Base-by-base conservation (phyloP, 2,329 filamentous ascomycete species). In the Trichoderma sp. region DNA sequence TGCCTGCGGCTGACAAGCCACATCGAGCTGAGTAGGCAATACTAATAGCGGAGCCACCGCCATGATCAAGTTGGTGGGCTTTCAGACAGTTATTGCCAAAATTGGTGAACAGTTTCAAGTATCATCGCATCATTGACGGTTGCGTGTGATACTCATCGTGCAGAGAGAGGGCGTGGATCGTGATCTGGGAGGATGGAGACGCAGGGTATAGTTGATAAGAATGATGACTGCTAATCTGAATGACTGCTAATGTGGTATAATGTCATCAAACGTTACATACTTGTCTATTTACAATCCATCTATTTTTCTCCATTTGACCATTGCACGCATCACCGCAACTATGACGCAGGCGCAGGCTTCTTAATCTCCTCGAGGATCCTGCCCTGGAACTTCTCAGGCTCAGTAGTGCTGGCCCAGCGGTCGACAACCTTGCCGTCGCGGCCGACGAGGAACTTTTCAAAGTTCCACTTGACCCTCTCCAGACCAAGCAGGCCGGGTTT, bases 381-480 rank as follows among this genome's bases (percentile, higher is more conserved):
- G 71, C 85, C 84, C 87, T 95, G 91, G 74, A 99, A 82, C 49
- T 82, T 81, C 83, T 95, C 93, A 0, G 96, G 96, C 85, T 94
- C 96, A 70, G 91, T 93, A 21, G 89, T 91, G 80, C 92, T 95
- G 39, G 93, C 92, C 93, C 94, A 99, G 73, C 96, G 85, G 32
- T 87, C 87, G 82, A 92, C 91, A 74, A 98, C 93, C 82, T 91
- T 87, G 30, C 96, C 96, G 80, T 98, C 93, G 71, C 88, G 87
- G 70, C 90, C 91, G 73, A 99, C 84, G 72, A 99, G 83, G 83
- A 97, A 99, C 88, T 99, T 99, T 82, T 99, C 96, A 84, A 98
- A 99, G 83, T 99, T 99, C 96, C 96, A 99, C 91, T 98, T 97
- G 76, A 99, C 86, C 71, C 90, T 82, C 90, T 96, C 95, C 77